phyloP scores from a whole-genome alignment of 176 grass and related monocot species.

The Puccinellia tenuiflora region DNA sequence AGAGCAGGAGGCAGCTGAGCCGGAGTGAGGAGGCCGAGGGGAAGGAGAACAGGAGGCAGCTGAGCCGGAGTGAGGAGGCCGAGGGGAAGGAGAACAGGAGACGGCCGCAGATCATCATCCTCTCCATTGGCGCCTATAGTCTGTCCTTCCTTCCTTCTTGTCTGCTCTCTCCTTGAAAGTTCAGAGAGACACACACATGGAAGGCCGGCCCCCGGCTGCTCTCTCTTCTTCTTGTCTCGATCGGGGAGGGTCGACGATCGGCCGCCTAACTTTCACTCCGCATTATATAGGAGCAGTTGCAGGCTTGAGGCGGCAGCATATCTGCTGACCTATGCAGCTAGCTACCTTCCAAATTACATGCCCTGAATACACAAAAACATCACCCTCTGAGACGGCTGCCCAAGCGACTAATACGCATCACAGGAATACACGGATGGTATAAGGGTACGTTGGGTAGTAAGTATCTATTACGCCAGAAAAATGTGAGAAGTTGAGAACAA shows the following conservation, averaged over 20 bases:
- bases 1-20: constrained; percentile 26
- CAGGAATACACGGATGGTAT: neutral
- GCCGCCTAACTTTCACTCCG: neutral
- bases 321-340: neutral
- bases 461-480: neutral
- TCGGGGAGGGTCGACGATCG: neutral
- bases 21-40: neutral
- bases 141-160: too few species aligned
- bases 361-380: neutral
- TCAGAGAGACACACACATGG: too few species aligned
- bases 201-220: too few species aligned
- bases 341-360: neutral
- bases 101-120: neutral
- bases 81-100: neutral
- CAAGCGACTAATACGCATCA: neutral
- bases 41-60: neutral
- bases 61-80: constrained; percentile 3
- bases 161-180: too few species aligned
- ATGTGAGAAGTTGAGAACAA: neutral
- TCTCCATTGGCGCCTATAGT: constrained; percentile 22
- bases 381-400: neutral
- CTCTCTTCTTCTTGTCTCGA: neutral
- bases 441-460: too few species aligned
- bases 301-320: neutral
- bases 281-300: constrained; percentile 18